A percentile compares a stretch with the other conserved stretches of the same genome.
phyloP scores from a whole-genome alignment of 2,329 filamentous ascomycete genomes.

The Plenodomus tracheiphilus region DNA sequence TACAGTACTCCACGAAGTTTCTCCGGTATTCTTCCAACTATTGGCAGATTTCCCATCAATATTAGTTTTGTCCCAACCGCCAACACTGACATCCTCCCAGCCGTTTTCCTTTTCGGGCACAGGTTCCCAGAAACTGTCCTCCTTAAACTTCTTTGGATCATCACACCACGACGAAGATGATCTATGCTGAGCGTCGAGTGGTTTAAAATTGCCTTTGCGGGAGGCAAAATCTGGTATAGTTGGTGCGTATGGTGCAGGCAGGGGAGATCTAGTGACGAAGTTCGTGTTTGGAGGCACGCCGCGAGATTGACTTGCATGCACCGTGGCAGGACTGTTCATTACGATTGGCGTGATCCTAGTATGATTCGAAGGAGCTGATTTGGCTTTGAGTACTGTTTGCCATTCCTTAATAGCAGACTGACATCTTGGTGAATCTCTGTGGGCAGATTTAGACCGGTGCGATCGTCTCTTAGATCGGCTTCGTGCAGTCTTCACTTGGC shows the following conservation, averaged over 20 bases:
- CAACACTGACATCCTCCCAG: background rate
- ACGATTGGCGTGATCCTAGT: background rate
- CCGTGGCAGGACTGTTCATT: background rate
- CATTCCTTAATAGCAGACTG: background rate
- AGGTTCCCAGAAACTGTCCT: background rate
- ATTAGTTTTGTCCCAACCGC: background rate
- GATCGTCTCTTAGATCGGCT: constrained; percentile 3
- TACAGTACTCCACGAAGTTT: background rate
- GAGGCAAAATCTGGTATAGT: background rate
- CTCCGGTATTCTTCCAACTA: background rate
- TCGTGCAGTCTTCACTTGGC: background rate
- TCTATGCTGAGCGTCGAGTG: background rate
- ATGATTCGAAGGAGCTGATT: background rate
- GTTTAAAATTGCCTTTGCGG: background rate
- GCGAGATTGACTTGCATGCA: background rate
- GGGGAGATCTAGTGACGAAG: background rate
- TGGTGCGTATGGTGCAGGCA: background rate
- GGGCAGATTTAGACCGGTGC: constrained; percentile 2
- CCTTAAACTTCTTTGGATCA: background rate
- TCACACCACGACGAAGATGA: background rate
- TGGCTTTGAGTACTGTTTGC: background rate
- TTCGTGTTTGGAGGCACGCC: background rate
- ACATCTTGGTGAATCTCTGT: background rate
- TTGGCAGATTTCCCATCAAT: background rate
- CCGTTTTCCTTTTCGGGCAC: background rate